These are phyloP conservation scores for Aspergillus versicolor DNA, from an alignment of 2,329 filamentous ascomycete genomes.

Conservation along the genomic window DNA sequence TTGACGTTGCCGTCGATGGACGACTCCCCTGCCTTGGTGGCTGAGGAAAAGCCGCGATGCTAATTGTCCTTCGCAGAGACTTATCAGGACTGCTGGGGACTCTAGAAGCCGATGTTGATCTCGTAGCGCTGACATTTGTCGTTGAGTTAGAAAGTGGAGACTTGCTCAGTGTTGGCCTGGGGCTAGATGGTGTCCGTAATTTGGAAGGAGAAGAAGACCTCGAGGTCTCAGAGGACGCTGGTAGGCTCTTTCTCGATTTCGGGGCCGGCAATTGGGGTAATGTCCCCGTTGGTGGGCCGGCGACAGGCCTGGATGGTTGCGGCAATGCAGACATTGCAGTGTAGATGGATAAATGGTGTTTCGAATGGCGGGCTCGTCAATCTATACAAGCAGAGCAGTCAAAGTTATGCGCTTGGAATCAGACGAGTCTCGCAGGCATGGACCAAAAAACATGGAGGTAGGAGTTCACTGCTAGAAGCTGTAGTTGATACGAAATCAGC, in stretches of 20 bases:
- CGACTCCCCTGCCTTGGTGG: conserved; percentile 71
- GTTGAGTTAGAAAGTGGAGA: conserved; percentile 50
- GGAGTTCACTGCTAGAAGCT: not conserved
- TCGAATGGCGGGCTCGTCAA: not conserved
- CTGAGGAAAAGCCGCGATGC: conserved; percentile 91
- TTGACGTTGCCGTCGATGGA: conserved; percentile 58
- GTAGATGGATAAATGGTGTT: not conserved
- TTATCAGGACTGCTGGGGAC: conserved; percentile 58
- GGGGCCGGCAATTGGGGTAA: conserved; percentile 71
- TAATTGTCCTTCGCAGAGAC: conserved; percentile 80
- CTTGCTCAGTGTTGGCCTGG: conserved; percentile 51
- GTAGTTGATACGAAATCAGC: not conserved
- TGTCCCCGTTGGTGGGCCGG: conserved; percentile 69
- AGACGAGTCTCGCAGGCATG: not conserved
- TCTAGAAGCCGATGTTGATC: conserved; percentile 56
- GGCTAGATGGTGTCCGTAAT: conserved; percentile 60
- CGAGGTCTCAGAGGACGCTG: conserved; percentile 47
- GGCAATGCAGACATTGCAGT: conserved; percentile 59
- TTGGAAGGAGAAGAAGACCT: conserved; percentile 49
- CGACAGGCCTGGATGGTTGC: conserved; percentile 58
- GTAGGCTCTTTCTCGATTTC: conserved; percentile 69
- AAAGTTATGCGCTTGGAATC: not conserved
- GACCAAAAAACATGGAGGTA: not conserved
- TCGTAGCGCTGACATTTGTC: conserved; percentile 57
- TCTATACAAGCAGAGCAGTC: not conserved